These are phyloP conservation scores for Amoeboaphelidium protococcarum DNA, from an alignment of 371 early-diverging fungal genomes.

Conservation along the genomic window DNA sequence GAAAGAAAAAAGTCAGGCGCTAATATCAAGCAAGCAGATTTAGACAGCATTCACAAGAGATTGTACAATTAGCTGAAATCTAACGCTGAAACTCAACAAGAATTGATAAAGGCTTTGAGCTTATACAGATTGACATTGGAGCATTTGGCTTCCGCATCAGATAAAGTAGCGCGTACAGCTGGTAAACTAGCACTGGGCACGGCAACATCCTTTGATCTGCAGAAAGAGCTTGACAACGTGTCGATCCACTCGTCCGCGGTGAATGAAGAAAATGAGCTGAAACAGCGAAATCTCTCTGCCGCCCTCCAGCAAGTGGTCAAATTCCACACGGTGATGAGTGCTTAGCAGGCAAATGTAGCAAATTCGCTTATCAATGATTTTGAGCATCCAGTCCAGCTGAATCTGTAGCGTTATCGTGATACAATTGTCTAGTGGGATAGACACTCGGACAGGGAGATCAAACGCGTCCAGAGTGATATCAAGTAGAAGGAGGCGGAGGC, in stretches of 20 bases:
- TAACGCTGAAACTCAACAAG: not conserved
- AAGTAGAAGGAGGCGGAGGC: not conserved
- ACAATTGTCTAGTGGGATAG: not conserved
- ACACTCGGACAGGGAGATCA: not conserved
- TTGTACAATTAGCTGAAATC: not conserved
- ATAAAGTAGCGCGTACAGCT: not conserved
- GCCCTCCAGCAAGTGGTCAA: not conserved
- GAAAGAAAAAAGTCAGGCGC: no score
- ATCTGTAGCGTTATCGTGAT: not conserved
- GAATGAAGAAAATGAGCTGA: not conserved
- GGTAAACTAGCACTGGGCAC: not conserved
- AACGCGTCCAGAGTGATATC: not conserved
- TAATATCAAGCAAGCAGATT: no score
- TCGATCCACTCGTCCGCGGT: not conserved
- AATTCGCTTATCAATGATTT: not conserved
- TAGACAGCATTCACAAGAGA: not conserved
- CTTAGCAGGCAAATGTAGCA: not conserved
- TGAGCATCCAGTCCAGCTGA: not conserved
- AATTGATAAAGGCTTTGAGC: not conserved
- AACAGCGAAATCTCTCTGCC: not conserved
- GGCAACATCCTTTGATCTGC: not conserved
- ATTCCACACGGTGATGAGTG: not conserved
- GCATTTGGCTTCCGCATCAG: not conserved
- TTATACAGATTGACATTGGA: not conserved
- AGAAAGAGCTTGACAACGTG: not conserved